Percentiles rank a stretch among this genome's conserved stretches.
phyloP scores from a whole-genome alignment of 805 yeast genomes.

The Ogataea ramenticola region DNA sequence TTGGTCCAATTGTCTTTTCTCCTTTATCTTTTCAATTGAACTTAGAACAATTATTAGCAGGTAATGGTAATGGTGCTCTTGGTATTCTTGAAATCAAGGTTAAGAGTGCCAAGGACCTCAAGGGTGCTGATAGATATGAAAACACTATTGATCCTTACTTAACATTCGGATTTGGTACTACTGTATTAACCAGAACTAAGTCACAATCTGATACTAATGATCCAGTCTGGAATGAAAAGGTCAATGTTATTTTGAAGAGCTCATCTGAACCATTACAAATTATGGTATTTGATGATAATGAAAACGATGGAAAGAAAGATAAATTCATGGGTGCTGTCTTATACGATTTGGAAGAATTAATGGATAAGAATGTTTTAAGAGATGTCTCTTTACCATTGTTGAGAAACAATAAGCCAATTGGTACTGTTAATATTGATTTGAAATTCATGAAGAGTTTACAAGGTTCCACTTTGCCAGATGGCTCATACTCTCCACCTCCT shows the following conservation, averaged over 20 bases:
- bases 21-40: slow-evolving; percentile 94
- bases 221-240: slow-evolving; percentile 83
- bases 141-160: slow-evolving; percentile 89
- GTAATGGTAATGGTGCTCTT: slow-evolving; percentile 74
- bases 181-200: slow-evolving; percentile 60
- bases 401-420: slow-evolving; percentile 80
- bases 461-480: slow-evolving; percentile 61
- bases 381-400: slow-evolving; percentile 50
- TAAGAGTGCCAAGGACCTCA: slow-evolving; percentile 59
- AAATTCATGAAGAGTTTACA: slow-evolving; percentile 71
- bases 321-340: slow-evolving; percentile 71
- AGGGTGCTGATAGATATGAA: slow-evolving; percentile 61
- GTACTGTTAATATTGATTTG: slow-evolving; percentile 62
- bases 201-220: slow-evolving; percentile 56
- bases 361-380: slow-evolving; percentile 42
- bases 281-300: slow-evolving; percentile 65
- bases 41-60: slow-evolving; percentile 82
- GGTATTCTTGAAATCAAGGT: slow-evolving; percentile 76
- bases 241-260: slow-evolving; percentile 61
- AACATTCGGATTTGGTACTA: slow-evolving; percentile 54
- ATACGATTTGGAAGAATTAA: slow-evolving; percentile 61
- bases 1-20: slow-evolving; percentile 79
- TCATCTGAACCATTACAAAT: slow-evolving; percentile 79
- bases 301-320: slow-evolving; percentile 58
- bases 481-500: slow-evolving; percentile 78